phyloP scores from a whole-genome alignment of 1,139 yeast species.

The Blastobotrys petasosporus region DNA sequence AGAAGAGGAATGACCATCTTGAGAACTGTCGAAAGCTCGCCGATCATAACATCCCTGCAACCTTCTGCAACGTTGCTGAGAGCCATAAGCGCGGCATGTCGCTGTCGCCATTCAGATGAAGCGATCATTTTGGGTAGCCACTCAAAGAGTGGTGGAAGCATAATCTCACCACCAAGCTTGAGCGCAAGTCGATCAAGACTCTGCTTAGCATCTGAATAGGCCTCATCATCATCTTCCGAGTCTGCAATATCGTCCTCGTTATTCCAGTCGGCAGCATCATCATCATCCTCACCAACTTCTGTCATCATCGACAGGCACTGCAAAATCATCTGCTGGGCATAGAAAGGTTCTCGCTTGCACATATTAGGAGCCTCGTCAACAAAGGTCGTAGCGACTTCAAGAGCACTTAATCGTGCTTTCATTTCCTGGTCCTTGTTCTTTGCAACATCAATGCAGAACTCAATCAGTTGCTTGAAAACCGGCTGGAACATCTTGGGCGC shows the following conservation, averaged over 20 bases:
- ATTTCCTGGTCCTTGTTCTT: slow-evolving; percentile 77
- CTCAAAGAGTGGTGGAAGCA: slow-evolving; percentile 82
- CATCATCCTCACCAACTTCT: slow-evolving; percentile 86
- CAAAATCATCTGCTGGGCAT: slow-evolving; percentile 65
- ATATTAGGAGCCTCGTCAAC: slow-evolving; percentile 91
- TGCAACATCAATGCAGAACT: slow-evolving; percentile 75
- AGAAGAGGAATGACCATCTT: slow-evolving; percentile 80
- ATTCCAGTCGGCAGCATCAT: slow-evolving; percentile 77
- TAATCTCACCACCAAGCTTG: slow-evolving; percentile 72
- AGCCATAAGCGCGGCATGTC: slow-evolving; percentile 97
- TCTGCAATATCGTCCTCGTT: slow-evolving; percentile 72
- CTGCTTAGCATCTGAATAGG: slow-evolving; percentile 89
- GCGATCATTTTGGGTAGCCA: slow-evolving; percentile 77
- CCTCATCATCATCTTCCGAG: slow-evolving; percentile 80
- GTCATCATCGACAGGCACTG: slow-evolving; percentile 81
- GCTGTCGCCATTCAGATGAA: slow-evolving; percentile 81
- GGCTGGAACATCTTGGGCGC: slow-evolving; percentile 94
- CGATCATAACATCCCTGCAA: slow-evolving; percentile 79
- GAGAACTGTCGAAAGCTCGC: slow-evolving; percentile 73
- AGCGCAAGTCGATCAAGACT: slow-evolving; percentile 85
- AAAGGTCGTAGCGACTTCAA: slow-evolving; percentile 83
- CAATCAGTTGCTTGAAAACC: slow-evolving; percentile 80
- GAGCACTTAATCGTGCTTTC: slow-evolving; percentile 73
- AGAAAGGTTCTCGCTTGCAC: slow-evolving; percentile 78
- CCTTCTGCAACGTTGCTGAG: slow-evolving; percentile 97